phyloP scores from a whole-genome alignment of 2,329 filamentous ascomycete genomes.

The Zalaria sp. region DNA sequence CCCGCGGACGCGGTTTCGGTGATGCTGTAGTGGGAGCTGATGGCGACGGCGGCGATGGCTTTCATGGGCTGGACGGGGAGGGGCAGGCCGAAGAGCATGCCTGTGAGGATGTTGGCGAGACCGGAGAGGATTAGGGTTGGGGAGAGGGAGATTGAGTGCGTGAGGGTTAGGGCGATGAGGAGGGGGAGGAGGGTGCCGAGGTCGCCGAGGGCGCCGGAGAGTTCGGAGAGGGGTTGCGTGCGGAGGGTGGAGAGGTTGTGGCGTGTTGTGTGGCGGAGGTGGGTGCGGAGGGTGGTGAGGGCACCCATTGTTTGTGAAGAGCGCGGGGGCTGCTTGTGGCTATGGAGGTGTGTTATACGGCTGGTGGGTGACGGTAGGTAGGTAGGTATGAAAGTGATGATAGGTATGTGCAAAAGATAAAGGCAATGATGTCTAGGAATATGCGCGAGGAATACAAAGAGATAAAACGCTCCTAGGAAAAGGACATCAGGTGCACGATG shows the following conservation, averaged over 20 bases:
- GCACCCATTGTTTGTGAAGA: constrained; percentile 1
- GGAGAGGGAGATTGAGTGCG: constrained; percentile 65
- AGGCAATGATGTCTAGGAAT: too few relatives aligned
- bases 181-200: constrained; percentile 81
- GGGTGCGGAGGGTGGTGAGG: constrained; percentile 5
- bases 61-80: constrained; percentile 83
- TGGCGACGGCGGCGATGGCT: constrained; percentile 84
- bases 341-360: too few relatives aligned
- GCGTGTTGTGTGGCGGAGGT: constrained; percentile 12
- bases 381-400: too few relatives aligned
- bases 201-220: constrained; percentile 81
- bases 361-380: too few relatives aligned
- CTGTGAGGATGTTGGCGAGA: constrained; percentile 72
- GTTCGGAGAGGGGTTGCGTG: constrained; percentile 50
- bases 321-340: too few relatives aligned
- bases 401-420: too few relatives aligned
- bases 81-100: constrained; percentile 71
- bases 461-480: too few relatives aligned
- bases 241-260: constrained; percentile 45
- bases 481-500: too few relatives aligned
- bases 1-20: constrained; percentile 71
- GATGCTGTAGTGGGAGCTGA: constrained; percentile 51
- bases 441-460: too few relatives aligned
- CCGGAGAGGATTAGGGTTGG: constrained; percentile 82
- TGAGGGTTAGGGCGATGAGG: constrained; percentile 70